Evolutionary conservation across 164 flowering plant genomes (phyloP).

Genomic region (Chimonanthus salicifolius): DNA sequence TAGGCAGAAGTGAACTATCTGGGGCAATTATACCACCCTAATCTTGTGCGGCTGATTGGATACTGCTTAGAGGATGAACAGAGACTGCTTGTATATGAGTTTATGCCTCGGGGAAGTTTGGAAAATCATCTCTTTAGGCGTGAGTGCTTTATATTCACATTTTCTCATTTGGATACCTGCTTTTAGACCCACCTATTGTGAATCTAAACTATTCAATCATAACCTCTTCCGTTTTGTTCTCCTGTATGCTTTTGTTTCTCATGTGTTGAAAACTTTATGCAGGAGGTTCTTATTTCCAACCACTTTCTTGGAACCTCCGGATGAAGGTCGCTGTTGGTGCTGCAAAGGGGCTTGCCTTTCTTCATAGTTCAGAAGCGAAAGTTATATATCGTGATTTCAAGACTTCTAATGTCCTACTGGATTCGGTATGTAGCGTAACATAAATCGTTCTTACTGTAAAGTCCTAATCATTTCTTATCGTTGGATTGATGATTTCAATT

Average conservation of each 20-base stretch:
- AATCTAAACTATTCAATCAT: neutral
- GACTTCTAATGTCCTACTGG: slow-evolving; percentile 67
- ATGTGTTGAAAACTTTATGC: slow-evolving; percentile 11
- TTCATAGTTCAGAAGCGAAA: slow-evolving; percentile 63
- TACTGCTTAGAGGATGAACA: slow-evolving; percentile 80
- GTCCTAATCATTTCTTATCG: neutral
- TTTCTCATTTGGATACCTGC: too few species aligned
- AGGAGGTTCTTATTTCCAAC: slow-evolving; percentile 75
- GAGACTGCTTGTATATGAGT: slow-evolving; percentile 74
- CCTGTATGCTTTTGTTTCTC: slow-evolving; percentile 10
- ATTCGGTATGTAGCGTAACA: slow-evolving; percentile 39
- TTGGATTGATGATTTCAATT: neutral
- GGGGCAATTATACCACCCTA: slow-evolving; percentile 68
- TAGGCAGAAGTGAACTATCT: slow-evolving; percentile 84
- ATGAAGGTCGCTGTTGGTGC: slow-evolving; percentile 80
- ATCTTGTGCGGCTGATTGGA: slow-evolving; percentile 76
- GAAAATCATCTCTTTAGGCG: slow-evolving; percentile 83
- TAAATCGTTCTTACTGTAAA: neutral
- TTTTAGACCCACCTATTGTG: neutral
- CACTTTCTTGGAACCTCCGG: slow-evolving; percentile 73
- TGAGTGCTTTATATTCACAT: slow-evolving; percentile 27
- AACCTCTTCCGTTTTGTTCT: slow-evolving; percentile 14
- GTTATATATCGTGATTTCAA: slow-evolving; percentile 82
- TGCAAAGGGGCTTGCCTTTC: slow-evolving; percentile 80
- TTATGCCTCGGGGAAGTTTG: slow-evolving; percentile 81